These are phyloP conservation scores for Dactylellina sp. DNA, from an alignment of 2,329 filamentous ascomycete species.

Conservation along the genomic window DNA sequence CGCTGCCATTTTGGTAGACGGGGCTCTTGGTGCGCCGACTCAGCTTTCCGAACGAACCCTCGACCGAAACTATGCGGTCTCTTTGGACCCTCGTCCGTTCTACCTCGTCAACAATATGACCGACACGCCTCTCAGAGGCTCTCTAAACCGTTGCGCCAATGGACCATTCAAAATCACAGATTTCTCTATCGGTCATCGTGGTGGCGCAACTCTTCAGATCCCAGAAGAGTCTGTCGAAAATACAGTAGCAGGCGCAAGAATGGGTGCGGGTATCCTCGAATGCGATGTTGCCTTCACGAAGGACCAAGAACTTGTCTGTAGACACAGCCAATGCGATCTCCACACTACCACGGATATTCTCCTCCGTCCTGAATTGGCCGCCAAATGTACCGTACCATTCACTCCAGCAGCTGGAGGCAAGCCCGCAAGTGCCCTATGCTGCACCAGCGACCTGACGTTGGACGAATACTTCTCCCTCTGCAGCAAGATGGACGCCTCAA, in stretches of 20 bases:
- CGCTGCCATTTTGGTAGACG: slow-evolving; percentile 37
- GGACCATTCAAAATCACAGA: slow-evolving; percentile 69
- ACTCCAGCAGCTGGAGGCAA: slow-evolving; percentile 67
- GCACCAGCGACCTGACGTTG: slow-evolving; percentile 77
- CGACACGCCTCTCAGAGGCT: slow-evolving; percentile 70
- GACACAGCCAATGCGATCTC: slow-evolving; percentile 75
- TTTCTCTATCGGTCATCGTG: slow-evolving; percentile 74
- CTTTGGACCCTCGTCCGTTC: slow-evolving; percentile 74
- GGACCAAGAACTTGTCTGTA: slow-evolving; percentile 75
- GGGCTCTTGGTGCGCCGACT: slow-evolving; percentile 20
- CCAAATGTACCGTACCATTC: slow-evolving; percentile 74
- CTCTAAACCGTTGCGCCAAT: slow-evolving; percentile 69
- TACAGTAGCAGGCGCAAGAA: slow-evolving; percentile 72
- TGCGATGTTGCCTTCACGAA: slow-evolving; percentile 76
- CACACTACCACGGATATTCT: slow-evolving; percentile 78
- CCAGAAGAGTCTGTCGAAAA: slow-evolving; percentile 74
- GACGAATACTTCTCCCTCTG: slow-evolving; percentile 76
- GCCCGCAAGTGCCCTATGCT: slow-evolving; percentile 74
- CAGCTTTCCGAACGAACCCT: slow-evolving; percentile 24
- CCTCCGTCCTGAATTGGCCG: slow-evolving; percentile 71
- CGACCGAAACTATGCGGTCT: slow-evolving; percentile 63
- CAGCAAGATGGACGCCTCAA: slow-evolving; percentile 76
- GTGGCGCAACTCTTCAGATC: slow-evolving; percentile 72
- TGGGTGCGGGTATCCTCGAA: slow-evolving; percentile 76
- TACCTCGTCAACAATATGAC: slow-evolving; percentile 75